Conservation (phyloP, 345 rosid species). For the Salix udensis region DNA sequence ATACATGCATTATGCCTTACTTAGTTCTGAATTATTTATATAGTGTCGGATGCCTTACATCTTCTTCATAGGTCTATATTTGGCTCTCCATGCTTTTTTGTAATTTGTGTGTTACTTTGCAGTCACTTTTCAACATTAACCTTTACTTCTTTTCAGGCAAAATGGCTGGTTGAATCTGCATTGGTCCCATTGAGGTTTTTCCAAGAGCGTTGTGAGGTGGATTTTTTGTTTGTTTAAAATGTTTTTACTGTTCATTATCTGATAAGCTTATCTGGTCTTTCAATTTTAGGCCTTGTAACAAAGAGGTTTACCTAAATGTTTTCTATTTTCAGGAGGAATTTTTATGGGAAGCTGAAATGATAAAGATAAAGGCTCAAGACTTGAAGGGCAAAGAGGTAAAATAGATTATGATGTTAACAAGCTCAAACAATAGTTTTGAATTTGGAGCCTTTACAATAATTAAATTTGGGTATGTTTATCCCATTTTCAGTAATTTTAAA, state of each 20-base stretch:
- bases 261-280: background rate
- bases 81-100: background rate
- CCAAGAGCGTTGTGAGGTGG: slow-evolving; percentile 95
- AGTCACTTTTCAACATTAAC: background rate
- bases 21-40: background rate
- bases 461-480: background rate
- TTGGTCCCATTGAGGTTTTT: slow-evolving; percentile 81
- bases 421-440: background rate
- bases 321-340: slow-evolving; percentile 77
- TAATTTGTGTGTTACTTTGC: background rate
- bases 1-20: background rate
- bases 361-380: slow-evolving; percentile 95
- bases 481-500: background rate
- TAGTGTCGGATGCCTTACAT: background rate
- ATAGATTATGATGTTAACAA: background rate
- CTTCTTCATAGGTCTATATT: background rate
- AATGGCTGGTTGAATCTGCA: slow-evolving; percentile 87
- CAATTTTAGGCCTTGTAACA: background rate
- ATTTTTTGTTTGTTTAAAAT: slow-evolving; percentile 3
- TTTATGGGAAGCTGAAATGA: slow-evolving; percentile 94
- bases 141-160: slow-evolving; percentile 54
- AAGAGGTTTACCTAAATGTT: background rate
- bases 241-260: background rate
- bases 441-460: background rate
- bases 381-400: slow-evolving; percentile 97